These are phyloP conservation scores for Acacia melanoxylon DNA, from an alignment of 306 rosid genomes.

Conservation along the genomic window DNA sequence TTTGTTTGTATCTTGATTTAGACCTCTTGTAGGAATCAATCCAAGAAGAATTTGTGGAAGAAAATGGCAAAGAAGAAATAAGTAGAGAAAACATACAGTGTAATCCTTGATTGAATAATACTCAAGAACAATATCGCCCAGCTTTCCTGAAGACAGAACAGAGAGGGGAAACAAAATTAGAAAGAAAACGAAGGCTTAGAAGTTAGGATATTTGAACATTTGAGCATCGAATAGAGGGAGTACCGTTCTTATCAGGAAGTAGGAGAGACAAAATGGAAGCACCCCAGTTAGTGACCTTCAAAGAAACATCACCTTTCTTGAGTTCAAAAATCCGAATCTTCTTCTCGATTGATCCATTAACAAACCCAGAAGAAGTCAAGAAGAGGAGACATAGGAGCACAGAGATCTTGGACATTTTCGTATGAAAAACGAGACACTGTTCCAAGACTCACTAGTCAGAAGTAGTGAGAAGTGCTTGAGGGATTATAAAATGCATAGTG, in stretches of 20 bases:
- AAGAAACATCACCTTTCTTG: slow-evolving; percentile 41
- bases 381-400: slow-evolving; percentile 36
- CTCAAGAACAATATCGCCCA: slow-evolving; percentile 62
- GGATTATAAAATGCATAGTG: background rate
- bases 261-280: slow-evolving; percentile 50
- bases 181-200: background rate
- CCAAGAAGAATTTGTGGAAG: background rate
- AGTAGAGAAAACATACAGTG: slow-evolving; percentile 33
- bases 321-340: slow-evolving; percentile 42
- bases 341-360: slow-evolving; percentile 27
- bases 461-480: background rate
- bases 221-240: slow-evolving; percentile 8
- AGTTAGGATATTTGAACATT: background rate
- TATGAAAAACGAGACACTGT: no score
- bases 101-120: slow-evolving; percentile 48
- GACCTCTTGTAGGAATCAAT: background rate
- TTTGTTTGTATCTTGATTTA: background rate
- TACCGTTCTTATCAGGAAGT: slow-evolving; percentile 55
- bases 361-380: slow-evolving; percentile 39
- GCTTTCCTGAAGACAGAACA: slow-evolving; percentile 39
- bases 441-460: background rate
- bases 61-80: background rate
- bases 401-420: slow-evolving; percentile 35
- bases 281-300: slow-evolving; percentile 67
- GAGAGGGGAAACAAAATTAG: background rate